Conservation (phyloP, 2,329 filamentous ascomycete genomes). For the Tolypocladium endophyticum region DNA sequence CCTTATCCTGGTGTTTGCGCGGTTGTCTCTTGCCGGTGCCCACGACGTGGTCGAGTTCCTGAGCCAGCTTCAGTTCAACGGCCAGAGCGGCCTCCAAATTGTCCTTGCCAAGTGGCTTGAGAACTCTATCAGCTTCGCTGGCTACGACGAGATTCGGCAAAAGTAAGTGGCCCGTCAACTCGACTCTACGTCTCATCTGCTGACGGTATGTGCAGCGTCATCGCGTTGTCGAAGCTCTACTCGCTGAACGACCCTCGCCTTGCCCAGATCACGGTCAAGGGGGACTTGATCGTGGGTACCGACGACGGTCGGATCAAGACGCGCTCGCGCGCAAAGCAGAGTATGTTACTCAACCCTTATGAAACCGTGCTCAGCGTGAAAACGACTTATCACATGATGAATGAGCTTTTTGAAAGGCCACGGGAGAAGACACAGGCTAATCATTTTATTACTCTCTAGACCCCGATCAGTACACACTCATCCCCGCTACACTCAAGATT, state of each 20-base stretch:
- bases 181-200: conserved; percentile 1
- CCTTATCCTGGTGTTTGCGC: conserved; percentile 87
- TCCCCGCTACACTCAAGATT: conserved; percentile 87
- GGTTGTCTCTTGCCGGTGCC: conserved; percentile 74
- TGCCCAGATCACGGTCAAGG: conserved; percentile 73
- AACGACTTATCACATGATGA: background rate
- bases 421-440: conserved; percentile 11
- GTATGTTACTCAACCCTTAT: conserved; percentile 28
- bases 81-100: conserved; percentile 73
- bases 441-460: conserved; percentile 34
- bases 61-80: conserved; percentile 69
- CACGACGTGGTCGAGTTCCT: conserved; percentile 89
- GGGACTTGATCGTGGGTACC: conserved; percentile 73
- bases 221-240: conserved; percentile 86
- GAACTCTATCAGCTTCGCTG: conserved; percentile 94
- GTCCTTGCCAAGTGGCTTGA: conserved; percentile 94
- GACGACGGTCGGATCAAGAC: conserved; percentile 81
- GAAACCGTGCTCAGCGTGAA: background rate
- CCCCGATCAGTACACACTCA: conserved; percentile 80
- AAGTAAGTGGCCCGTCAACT: conserved; percentile 51
- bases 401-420: background rate
- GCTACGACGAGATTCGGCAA: conserved; percentile 93
- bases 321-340: conserved; percentile 75
- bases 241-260: conserved; percentile 75
- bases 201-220: conserved; percentile 52